Evolutionary conservation across 176 grass and related monocot species (phyloP).

Genomic region (Oryza coarctata): DNA sequence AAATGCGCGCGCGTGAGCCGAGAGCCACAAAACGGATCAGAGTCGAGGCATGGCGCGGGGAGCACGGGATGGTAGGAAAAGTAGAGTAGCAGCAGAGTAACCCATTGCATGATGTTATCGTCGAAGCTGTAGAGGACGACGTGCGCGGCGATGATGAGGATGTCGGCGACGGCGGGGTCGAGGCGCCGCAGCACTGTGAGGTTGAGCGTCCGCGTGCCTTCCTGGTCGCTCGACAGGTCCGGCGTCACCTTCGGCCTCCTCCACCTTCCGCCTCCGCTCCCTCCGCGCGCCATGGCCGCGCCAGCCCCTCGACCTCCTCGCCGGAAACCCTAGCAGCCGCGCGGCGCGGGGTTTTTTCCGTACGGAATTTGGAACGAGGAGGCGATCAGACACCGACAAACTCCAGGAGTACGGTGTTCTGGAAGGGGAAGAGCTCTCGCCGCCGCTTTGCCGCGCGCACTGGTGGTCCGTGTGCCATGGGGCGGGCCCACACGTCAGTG

Average conservation of each 20-base stretch:
- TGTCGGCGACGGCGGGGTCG: conserved; percentile 62
- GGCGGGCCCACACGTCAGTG: neutral
- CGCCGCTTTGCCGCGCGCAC: neutral
- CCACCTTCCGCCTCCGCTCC: conserved; percentile 28
- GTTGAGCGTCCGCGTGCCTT: conserved; percentile 66
- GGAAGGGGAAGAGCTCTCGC: neutral
- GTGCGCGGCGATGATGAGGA: conserved; percentile 59
- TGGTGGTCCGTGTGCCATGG: neutral
- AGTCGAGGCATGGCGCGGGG: neutral
- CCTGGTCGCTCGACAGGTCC: conserved; percentile 39
- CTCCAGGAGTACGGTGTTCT: neutral
- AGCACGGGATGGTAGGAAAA: neutral
- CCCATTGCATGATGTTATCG: conserved; percentile 31
- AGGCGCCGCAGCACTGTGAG: conserved; percentile 69
- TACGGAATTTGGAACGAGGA: neutral
- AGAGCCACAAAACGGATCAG: conserved; percentile 6
- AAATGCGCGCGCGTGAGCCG: neutral
- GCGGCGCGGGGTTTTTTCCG: conserved; percentile 1
- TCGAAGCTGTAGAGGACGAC: conserved; percentile 62
- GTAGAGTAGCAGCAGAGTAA: neutral
- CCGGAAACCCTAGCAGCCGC: conserved; percentile 42
- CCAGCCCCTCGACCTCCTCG: neutral
- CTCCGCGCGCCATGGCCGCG: conserved; percentile 33
- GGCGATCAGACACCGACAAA: neutral
- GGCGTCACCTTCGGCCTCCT: conserved; percentile 46